Percentiles rank a stretch among this genome's conserved stretches.
Conservation (phyloP, 2,329 filamentous ascomycete genomes). For the Madurella mycetomatis region DNA sequence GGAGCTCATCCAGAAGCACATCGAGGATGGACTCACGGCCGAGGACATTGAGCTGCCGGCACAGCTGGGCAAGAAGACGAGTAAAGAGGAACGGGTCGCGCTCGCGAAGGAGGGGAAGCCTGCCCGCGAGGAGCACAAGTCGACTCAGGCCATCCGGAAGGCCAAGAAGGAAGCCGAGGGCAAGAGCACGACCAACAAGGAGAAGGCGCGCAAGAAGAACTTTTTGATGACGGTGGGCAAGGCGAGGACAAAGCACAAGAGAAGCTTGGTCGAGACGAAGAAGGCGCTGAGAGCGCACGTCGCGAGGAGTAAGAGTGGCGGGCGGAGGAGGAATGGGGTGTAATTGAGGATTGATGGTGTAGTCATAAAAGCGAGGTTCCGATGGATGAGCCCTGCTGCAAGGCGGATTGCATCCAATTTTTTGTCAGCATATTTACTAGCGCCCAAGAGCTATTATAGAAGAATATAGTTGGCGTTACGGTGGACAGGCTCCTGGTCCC, state of each 20-base stretch:
- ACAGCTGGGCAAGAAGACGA: conserved; percentile 74
- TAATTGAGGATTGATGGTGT: neutral
- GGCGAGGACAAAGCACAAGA: conserved; percentile 91
- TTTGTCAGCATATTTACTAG: too few relatives aligned
- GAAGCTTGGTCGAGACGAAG: conserved; percentile 80
- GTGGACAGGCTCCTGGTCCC: too few relatives aligned
- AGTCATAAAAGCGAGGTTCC: too few relatives aligned
- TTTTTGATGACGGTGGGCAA: conserved; percentile 98
- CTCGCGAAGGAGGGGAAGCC: conserved; percentile 79
- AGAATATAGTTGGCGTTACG: too few relatives aligned
- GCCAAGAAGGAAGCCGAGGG: conserved; percentile 83
- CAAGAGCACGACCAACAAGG: conserved; percentile 95
- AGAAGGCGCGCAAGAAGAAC: conserved; percentile 97
- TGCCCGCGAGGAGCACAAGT: conserved; percentile 74
- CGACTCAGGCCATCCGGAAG: conserved; percentile 76
- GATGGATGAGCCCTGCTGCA: too few relatives aligned
- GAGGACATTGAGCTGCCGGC: conserved; percentile 87
- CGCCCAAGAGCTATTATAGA: too few relatives aligned
- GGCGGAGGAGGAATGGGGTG: conserved; percentile 66
- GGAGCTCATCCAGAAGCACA: conserved; percentile 57
- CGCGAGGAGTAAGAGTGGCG: conserved; percentile 77
- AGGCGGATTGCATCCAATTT: too few relatives aligned
- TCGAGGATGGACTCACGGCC: conserved; percentile 84
- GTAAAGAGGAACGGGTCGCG: conserved; percentile 84
- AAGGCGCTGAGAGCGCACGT: conserved; percentile 78